Evolutionary conservation across 176 grass and related monocot species (phyloP).

Genomic region (Carex myosuroides): DNA sequence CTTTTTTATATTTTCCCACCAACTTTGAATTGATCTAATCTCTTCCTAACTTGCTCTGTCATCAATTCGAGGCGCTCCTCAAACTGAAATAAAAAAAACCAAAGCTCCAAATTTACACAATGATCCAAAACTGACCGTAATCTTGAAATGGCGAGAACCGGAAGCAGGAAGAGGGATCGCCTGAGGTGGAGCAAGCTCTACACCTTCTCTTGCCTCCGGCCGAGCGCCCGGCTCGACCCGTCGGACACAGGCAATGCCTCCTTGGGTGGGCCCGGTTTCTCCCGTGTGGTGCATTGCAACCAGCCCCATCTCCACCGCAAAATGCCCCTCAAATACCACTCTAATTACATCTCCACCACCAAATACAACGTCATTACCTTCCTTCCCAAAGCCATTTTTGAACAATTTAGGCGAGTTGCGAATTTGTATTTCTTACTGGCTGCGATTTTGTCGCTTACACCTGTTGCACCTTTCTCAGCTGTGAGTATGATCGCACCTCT

Average conservation of each 20-base stretch:
- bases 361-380: constrained; percentile 96
- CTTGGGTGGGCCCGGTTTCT: constrained; percentile 67
- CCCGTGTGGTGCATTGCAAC: constrained; percentile 80
- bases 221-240: neutral
- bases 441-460: constrained; percentile 80
- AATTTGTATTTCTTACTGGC: constrained; percentile 94
- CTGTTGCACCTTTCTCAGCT: constrained; percentile 69
- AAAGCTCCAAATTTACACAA: neutral
- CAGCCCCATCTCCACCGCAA: constrained; percentile 49
- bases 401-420: constrained; percentile 93
- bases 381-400: constrained; percentile 92
- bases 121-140: neutral
- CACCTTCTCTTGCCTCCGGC: constrained; percentile 74
- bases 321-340: constrained; percentile 70
- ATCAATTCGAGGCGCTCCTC: neutral
- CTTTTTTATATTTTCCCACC: neutral
- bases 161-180: constrained; percentile 42
- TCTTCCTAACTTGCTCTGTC: neutral
- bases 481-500: constrained; percentile 86
- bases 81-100: neutral
- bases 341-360: constrained; percentile 91
- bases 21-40: neutral
- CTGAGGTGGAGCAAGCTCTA: constrained; percentile 96
- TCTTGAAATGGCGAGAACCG: constrained; percentile 46
- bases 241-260: constrained; percentile 16